Base-by-base conservation (phyloP, 768 basidiomycete genomes). In the Lactarius hengduanensis region DNA sequence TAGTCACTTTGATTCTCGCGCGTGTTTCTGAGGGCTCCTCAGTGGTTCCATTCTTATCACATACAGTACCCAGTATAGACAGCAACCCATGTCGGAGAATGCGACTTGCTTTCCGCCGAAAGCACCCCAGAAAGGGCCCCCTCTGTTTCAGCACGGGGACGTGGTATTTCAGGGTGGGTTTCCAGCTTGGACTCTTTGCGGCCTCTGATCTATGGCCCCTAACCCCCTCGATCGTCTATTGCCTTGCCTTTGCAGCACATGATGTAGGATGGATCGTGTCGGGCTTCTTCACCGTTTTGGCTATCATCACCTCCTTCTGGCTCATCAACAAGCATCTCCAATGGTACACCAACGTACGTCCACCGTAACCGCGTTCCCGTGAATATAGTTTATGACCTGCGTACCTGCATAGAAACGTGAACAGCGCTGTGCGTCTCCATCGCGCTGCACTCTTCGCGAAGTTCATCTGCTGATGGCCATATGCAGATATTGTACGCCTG, bases 181-280 rank as follows among this genome's bases (percentile, higher is more conserved):
- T 64, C n/a, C n/a, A 18, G 45, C n/a, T 6, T 26, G 50, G 22
- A 13, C 45, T 50, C 50, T 11, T 64, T 34, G 32, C 5, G 7
- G n/a, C 26, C 7, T 32, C 20, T 56, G 4, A 57, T 34, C 13
- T n/a, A 22, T 34, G n/a, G 30, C n/a, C 3, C 40, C 45, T 66
- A 30, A 47, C 38, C 5, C 26, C 15, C 13, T 20, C 57, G 10
- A 32, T 34, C 22, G 13, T 38, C 47, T 45, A 9, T 18, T 15
- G 18, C 53, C 16, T 41, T 10, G n/a, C 13, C 20, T 7, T 43
- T n/a, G 43, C 60, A 86, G 87, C 81, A 13, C 84, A 87, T 70
- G 83, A 88, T 78, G 86, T 89, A 65, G 90, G 90, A 0, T 91
- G 89, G 89, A 81, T 90, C 50, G 74, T 89, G 36, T 79, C 83